phyloP scores from a whole-genome alignment of 1,139 yeast genomes.

The Torulaspora pretoriensis region DNA sequence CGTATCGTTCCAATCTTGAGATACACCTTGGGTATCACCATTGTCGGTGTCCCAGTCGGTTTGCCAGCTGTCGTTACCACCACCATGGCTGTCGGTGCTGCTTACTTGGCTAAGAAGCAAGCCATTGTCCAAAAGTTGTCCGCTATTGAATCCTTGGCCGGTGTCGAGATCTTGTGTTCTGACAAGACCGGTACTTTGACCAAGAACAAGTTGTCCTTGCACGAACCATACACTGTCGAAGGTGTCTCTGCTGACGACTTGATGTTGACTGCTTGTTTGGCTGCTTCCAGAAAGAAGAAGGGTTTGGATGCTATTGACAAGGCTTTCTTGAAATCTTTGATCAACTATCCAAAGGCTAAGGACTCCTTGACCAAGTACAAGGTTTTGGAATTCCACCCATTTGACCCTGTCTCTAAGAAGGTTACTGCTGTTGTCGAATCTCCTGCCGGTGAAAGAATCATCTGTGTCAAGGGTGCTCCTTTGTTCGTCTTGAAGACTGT shows the following conservation, averaged over 20 bases:
- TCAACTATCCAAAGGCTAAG: slow-evolving; percentile 86
- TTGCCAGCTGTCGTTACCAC: slow-evolving; percentile 99
- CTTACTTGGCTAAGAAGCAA: slow-evolving; percentile 96
- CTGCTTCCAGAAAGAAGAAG: slow-evolving; percentile 98
- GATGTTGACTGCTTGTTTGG: slow-evolving; percentile 97
- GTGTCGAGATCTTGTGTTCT: slow-evolving; percentile 98
- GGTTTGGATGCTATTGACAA: slow-evolving; percentile 98
- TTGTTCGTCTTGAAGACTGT: slow-evolving; percentile 90
- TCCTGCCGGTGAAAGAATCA: slow-evolving; percentile 93
- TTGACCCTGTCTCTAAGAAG: slow-evolving; percentile 96
- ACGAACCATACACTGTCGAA: slow-evolving; percentile 98
- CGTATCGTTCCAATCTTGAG: slow-evolving; percentile 86
- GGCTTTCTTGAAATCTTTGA: slow-evolving; percentile 92
- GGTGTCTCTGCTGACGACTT: slow-evolving; percentile 97
- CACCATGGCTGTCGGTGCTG: slow-evolving; percentile 99
- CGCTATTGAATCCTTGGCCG: slow-evolving; percentile 97
- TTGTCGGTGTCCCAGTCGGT: slow-evolving; percentile 99
- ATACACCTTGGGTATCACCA: slow-evolving; percentile 93
- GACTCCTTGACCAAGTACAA: slow-evolving; percentile 93
- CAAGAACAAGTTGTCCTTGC: slow-evolving; percentile 92
- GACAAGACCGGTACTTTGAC: slow-evolving; percentile 99
- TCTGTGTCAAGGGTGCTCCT: slow-evolving; percentile 99
- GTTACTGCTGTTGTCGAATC: slow-evolving; percentile 93
- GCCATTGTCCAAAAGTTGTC: slow-evolving; percentile 98
- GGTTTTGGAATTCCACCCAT: slow-evolving; percentile 93